Evolutionary conservation across 2,329 filamentous ascomycete species (phyloP), one percentile per base, ranked within the genome.

Genomic region (Biscogniauxia sp.): DNA sequence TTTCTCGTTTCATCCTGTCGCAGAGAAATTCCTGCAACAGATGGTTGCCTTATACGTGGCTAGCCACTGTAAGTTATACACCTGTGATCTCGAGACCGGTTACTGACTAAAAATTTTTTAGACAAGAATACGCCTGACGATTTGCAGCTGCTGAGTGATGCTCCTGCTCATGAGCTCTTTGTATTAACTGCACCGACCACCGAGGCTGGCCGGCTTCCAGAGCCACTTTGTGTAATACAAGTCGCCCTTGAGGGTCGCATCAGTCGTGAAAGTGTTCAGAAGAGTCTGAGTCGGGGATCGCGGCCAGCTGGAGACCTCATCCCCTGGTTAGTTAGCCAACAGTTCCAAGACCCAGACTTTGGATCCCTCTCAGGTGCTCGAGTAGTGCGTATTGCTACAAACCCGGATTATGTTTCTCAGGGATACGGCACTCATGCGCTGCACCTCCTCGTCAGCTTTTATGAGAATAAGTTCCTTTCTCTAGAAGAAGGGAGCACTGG

Each of bases 11-110:
- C 95, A 99, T 71, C 92, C 93, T 2, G 92, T 98, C 20, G 96
- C 95, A 2, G 95, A 99, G 75, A 95, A 93, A 72, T 98, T 99
- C 78, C 79, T 99, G 58, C 95, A 99, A 74, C 93, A 97, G 70
- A 97, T 99, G 92, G 94, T 99, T 77, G 93, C 93, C 0, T 84
- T 99, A 1, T 99, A 98, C 70, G 96, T 99, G 26, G 93, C 95
- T 26, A 96, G 92, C 68, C 90, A 93, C 73, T 93, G 92, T 79
- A 92, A 92, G 74, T 92, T 92, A 56, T 57, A 20, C 57, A 57
- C 45, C 32, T 61, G 1, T 61, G 61, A 49, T 32, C 3, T 49
- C 17, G 5, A 13, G 7, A 15, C 45, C 5, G 25, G 11, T 6
- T 89, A 92, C 74, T 28, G 88, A 91, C 69, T 81, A 91, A 3